Evolutionary conservation across 352 stramenopile genomes (phyloP).

Genomic region (Thalassiosira hispida): DNA sequence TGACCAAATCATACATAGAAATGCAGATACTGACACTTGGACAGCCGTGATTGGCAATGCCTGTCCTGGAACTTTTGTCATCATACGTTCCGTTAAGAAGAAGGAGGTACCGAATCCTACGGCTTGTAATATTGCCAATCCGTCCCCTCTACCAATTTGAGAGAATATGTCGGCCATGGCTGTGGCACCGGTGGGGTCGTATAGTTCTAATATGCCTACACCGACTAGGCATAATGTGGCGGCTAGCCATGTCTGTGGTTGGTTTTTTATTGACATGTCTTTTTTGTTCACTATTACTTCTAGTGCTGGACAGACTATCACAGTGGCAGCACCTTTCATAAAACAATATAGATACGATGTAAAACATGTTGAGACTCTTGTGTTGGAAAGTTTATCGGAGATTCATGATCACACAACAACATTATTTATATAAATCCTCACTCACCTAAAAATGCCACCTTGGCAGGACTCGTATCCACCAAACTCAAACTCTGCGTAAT

Average conservation of each 20-base stretch:
- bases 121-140: slow-evolving; percentile 69
- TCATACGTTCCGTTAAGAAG: slow-evolving; percentile 70
- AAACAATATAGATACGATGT: too few relatives aligned
- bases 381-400: too few relatives aligned
- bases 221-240: slow-evolving; percentile 66
- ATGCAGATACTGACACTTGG: slow-evolving; percentile 55
- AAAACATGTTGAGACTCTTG: too few relatives aligned
- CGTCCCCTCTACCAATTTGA: slow-evolving; percentile 59
- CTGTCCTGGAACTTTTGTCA: slow-evolving; percentile 62
- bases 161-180: slow-evolving; percentile 25
- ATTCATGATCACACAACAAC: too few relatives aligned
- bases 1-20: slow-evolving; percentile 65
- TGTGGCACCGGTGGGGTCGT: slow-evolving; percentile 29
- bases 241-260: slow-evolving; percentile 68
- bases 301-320: slow-evolving; percentile 71
- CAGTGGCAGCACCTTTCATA: slow-evolving; percentile 50
- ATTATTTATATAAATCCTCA: background rate
- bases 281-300: slow-evolving; percentile 64
- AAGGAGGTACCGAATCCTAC: slow-evolving; percentile 31
- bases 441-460: slow-evolving; percentile 66
- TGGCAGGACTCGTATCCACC: slow-evolving; percentile 64
- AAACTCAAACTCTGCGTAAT: slow-evolving; percentile 70
- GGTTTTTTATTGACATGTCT: slow-evolving; percentile 58
- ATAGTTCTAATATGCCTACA: slow-evolving; percentile 74
- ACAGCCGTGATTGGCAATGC: slow-evolving; percentile 70